These are phyloP conservation scores for Colletotrichum chlorophyti DNA, from an alignment of 2,329 filamentous ascomycete genomes.

Conservation along the genomic window DNA sequence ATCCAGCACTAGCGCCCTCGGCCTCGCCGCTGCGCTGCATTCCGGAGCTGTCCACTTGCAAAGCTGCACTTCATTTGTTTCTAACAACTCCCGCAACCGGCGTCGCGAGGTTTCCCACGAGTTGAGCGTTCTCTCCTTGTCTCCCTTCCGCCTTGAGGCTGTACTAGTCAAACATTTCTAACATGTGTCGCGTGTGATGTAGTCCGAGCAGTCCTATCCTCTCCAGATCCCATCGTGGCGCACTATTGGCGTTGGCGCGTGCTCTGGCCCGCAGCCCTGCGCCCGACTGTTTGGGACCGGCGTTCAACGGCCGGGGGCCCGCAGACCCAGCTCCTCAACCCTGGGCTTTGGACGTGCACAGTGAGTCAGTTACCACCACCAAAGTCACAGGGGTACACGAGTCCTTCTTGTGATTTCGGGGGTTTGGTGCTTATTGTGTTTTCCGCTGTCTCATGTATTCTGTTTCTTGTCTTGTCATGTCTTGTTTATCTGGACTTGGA, in stretches of 20 bases:
- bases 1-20: slow-evolving; percentile 17
- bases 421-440: too few relatives aligned
- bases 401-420: too few relatives aligned
- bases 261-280: background rate
- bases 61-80: slow-evolving; percentile 5
- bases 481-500: too few relatives aligned
- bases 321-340: background rate
- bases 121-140: too few relatives aligned
- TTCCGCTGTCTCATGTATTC: too few relatives aligned
- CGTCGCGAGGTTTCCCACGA: too few relatives aligned
- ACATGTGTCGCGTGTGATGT: too few relatives aligned
- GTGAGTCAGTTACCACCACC: slow-evolving; percentile 9
- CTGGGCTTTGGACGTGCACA: slow-evolving; percentile 12
- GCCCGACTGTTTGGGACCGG: slow-evolving; percentile 15
- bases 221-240: background rate
- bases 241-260: background rate
- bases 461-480: too few relatives aligned
- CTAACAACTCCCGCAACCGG: background rate
- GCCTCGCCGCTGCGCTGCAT: slow-evolving; percentile 15
- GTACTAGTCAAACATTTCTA: too few relatives aligned
- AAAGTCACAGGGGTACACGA: too few relatives aligned
- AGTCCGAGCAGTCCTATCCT: background rate
- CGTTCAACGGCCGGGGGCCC: slow-evolving; percentile 11
- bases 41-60: slow-evolving; percentile 2
- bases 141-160: background rate